These are phyloP conservation scores for Melastoma candidum DNA, from an alignment of 441 rosid species.

Conservation along the genomic window DNA sequence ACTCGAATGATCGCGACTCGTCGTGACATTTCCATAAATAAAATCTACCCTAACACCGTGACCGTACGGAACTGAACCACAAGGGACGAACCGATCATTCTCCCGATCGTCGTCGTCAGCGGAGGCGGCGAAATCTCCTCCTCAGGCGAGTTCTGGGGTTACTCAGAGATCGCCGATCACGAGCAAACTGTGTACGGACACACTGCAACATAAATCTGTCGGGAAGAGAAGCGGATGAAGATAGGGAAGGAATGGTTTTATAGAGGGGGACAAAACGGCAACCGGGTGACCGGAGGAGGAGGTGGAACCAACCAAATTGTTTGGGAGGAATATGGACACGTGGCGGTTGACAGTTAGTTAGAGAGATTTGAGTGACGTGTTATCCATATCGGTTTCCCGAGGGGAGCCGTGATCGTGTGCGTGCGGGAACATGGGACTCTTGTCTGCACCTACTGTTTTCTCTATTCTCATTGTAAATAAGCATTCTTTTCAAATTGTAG, in stretches of 20 bases:
- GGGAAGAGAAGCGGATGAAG: neutral
- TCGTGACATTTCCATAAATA: constrained; percentile 27
- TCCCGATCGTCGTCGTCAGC: too few relatives aligned
- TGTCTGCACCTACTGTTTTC: neutral
- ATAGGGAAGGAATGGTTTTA: neutral
- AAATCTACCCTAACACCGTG: constrained; percentile 6
- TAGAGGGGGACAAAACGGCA: neutral
- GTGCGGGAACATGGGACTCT: neutral
- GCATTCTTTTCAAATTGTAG: too few relatives aligned
- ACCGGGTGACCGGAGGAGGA: constrained; percentile 22
- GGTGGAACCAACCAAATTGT: neutral
- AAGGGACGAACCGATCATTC: constrained; percentile 13
- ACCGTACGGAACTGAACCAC: constrained; percentile 11
- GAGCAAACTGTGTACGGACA: too few relatives aligned
- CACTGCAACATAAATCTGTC: neutral
- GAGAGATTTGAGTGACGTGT: constrained; percentile 12
- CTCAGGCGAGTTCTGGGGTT: too few relatives aligned
- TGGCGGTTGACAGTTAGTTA: constrained; percentile 16
- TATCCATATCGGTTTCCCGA: constrained; percentile 8
- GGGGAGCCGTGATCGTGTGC: neutral
- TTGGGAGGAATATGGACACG: constrained; percentile 20
- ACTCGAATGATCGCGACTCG: constrained; percentile 23
- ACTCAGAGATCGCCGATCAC: too few relatives aligned
- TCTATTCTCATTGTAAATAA: neutral
- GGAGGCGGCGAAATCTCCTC: too few relatives aligned